Conservation (phyloP, 192 early-diverging fungal genomes). For the Coemansia sp. region DNA sequence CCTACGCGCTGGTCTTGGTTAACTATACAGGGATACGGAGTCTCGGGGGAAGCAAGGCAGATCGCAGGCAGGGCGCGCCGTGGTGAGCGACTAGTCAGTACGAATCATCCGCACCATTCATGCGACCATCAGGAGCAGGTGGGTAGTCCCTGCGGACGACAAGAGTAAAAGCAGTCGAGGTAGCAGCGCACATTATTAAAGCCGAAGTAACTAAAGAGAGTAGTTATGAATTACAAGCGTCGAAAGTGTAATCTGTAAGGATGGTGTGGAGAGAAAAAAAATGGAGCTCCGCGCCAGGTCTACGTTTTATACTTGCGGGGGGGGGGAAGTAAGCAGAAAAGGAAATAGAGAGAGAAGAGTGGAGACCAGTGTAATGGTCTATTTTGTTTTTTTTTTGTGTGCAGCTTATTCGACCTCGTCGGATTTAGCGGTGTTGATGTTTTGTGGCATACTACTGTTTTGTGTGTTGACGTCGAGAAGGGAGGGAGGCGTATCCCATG, state of each 20-base stretch:
- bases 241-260: background rate
- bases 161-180: background rate
- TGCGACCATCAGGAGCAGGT: conserved; percentile 1
- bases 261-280: background rate
- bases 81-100: background rate
- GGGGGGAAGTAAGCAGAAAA: background rate
- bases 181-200: conserved; percentile 13
- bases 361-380: conserved; percentile 9
- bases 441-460: conserved; percentile 6
- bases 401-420: background rate
- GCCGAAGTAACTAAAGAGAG: background rate
- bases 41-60: background rate
- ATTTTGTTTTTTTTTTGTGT: conserved; percentile 6
- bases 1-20: background rate
- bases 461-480: conserved; percentile 3
- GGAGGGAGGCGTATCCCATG: conserved; percentile 10
- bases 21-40: background rate
- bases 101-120: background rate
- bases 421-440: background rate
- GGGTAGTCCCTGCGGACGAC: conserved; percentile 24
- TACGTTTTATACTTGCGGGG: conserved; percentile 6
- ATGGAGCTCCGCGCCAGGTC: background rate
- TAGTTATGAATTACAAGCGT: background rate
- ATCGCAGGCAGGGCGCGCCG: background rate
- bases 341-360: conserved; percentile 2